Conservation (phyloP, 2,329 filamentous ascomycete genomes). For the Sphaerulina vaccinii region DNA sequence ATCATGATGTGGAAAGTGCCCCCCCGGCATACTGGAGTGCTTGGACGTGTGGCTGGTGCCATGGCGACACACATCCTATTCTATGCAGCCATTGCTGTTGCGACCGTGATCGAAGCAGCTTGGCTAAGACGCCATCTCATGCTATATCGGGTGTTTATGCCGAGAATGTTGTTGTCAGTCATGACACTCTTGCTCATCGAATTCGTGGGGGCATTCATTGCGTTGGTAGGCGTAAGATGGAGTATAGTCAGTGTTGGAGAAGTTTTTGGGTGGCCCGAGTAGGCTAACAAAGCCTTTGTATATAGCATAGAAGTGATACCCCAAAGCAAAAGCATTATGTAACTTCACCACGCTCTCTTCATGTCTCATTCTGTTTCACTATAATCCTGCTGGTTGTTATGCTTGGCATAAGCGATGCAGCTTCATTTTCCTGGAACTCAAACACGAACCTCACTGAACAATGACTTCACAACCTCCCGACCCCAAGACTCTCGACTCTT, state of each 20-base stretch:
- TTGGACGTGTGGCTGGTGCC: conserved; percentile 69
- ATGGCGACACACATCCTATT: conserved; percentile 75
- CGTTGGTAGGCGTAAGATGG: conserved; percentile 70
- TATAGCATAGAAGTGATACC: too few relatives aligned
- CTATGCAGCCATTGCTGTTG: conserved; percentile 77
- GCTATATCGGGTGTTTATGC: conserved; percentile 92
- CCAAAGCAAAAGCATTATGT: not conserved
- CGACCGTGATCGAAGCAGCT: conserved; percentile 87
- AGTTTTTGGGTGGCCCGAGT: conserved; percentile 73
- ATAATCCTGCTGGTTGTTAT: not conserved
- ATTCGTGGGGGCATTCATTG: conserved; percentile 67
- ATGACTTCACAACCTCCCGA: conserved; percentile 51
- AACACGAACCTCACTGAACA: not conserved
- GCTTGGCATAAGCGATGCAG: not conserved
- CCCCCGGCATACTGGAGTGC: conserved; percentile 62
- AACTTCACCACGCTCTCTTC: not conserved
- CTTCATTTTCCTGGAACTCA: not conserved
- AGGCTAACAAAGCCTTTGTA: not conserved
- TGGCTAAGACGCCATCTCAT: conserved; percentile 88
- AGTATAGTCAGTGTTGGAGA: conserved; percentile 78
- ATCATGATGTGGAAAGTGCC: conserved; percentile 86
- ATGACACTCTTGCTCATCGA: conserved; percentile 73
- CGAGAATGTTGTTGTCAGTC: conserved; percentile 82
- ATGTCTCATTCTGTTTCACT: not conserved
- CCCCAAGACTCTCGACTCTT: conserved; percentile 56